A percentile compares a stretch with the other conserved stretches of the same genome.
phyloP scores from a whole-genome alignment of 1,284 basidiomycete species.

The Lignosus rhinocerotis region DNA sequence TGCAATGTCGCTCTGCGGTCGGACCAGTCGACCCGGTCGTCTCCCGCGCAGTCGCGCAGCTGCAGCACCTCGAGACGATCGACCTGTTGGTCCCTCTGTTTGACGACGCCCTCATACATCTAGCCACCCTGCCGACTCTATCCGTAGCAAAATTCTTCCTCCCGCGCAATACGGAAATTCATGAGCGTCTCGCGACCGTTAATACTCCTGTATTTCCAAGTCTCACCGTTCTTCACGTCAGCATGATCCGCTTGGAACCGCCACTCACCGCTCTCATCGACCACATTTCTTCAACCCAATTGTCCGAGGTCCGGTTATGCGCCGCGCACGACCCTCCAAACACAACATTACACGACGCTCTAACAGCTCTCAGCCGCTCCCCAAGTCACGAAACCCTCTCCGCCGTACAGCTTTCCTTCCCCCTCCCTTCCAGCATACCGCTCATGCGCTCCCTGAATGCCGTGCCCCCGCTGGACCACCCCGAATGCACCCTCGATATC shows the following conservation, averaged over 20 bases:
- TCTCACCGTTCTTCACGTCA: constrained; percentile 16
- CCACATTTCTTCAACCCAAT: constrained; percentile 12
- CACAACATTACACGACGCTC: constrained; percentile 2
- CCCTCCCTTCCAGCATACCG: constrained; percentile 17
- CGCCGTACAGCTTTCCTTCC: constrained; percentile 11
- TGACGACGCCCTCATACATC: constrained; percentile 17
- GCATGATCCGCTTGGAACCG: constrained; percentile 13
- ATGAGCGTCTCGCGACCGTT: constrained; percentile 8
- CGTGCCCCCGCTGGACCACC: constrained; percentile 15
- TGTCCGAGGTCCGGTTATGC: constrained; percentile 16
- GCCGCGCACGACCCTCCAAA: constrained; percentile 17
- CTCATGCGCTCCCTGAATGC: constrained; percentile 21
- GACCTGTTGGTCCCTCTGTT: constrained; percentile 16
- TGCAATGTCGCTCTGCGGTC: constrained; percentile 19
- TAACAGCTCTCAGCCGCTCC: constrained; percentile 6
- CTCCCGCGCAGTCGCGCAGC: constrained; percentile 12
- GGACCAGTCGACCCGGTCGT: constrained; percentile 15
- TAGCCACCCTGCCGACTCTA: constrained; percentile 14
- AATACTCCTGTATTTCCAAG: constrained; percentile 12
- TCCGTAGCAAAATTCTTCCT: constrained; percentile 20
- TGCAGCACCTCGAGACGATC: constrained; percentile 18
- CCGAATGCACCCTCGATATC: constrained; percentile 11
- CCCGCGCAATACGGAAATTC: constrained; percentile 7
- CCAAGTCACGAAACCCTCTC: constrained; percentile 13
- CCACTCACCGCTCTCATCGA: constrained; percentile 9